Base-by-base conservation (phyloP, 2,329 filamentous ascomycete genomes). In the Neopestalotiopsis sp. region DNA sequence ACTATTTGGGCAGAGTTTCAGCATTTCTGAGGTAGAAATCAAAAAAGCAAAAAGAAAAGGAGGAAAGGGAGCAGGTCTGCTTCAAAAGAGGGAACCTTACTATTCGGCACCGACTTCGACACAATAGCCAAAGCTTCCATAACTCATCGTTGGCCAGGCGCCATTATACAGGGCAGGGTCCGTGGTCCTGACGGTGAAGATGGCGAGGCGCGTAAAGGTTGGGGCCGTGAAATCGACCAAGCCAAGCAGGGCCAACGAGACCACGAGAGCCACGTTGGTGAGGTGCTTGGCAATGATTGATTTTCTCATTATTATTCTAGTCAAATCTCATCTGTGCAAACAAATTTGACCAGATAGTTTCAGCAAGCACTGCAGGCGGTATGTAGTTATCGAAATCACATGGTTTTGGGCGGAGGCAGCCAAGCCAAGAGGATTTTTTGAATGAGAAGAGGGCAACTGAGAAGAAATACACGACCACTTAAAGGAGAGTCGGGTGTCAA, bases 111-210 rank as follows among this genome's bases (percentile, higher is more conserved):
- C 32, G 5, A 62, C 59, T 13, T 34, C 24, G 24, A 62, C 30
- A n/a, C 59, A 62, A 40, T 40, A 62, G n/a, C 59, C 59, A 40
- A 62, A 62, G 14, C 6, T 42, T 14, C 59, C 59, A 40, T 62
- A 62, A 40, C 34, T 62, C 12, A 62, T 20, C 13, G 32, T 42
- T 10, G 59, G 59, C 30, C 24, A 38, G 59, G 24, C 59, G 9
- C 32, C 59, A n/a, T 62, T 62, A 32, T 62, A 62, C 13, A 62
- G 59, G 9, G 30, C 32, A 40, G 32, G 32, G 32, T 62, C 59
- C 24, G 24, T 62, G 59, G 24, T 59, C 17, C 57, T 59, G 14
- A 62, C 59, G 10, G 59, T 62, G 59, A 62, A 62, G 59, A 62
- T 14, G 12, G 14, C 13, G 24, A 62, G 9, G 59, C 34, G 30